phyloP scores from a whole-genome alignment of 225 moss, liverwort and hornwort species.

The Polytrichum commune region DNA sequence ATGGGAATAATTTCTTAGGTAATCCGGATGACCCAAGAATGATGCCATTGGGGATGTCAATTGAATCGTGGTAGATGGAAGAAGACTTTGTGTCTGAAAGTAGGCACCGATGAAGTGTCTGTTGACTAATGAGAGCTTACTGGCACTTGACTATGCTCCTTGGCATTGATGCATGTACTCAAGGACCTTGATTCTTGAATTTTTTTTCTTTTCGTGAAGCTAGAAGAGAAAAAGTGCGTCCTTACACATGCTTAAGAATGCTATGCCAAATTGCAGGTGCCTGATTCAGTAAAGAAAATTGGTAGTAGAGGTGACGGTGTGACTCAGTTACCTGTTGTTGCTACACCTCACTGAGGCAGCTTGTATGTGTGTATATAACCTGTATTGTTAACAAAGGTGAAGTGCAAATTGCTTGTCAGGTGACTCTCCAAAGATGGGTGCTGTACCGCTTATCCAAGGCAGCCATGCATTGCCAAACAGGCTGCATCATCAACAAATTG shows the following conservation, averaged over 20 bases:
- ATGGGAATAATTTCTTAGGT: background rate
- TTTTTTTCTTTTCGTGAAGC: too few relatives aligned
- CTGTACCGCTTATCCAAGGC: slow-evolving; percentile 22
- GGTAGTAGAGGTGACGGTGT: background rate
- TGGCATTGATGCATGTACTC: too few relatives aligned
- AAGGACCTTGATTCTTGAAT: too few relatives aligned
- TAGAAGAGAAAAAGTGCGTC: too few relatives aligned
- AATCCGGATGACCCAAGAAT: too few relatives aligned
- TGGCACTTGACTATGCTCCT: too few relatives aligned
- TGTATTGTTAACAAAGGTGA: background rate
- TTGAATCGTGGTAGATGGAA: too few relatives aligned
- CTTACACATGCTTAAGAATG: too few relatives aligned
- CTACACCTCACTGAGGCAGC: background rate
- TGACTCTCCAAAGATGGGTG: slow-evolving; percentile 27
- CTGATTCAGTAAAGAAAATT: background rate
- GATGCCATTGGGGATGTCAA: too few relatives aligned
- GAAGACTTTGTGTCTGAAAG: too few relatives aligned
- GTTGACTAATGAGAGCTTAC: too few relatives aligned
- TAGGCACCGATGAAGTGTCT: background rate
- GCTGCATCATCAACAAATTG: slow-evolving; percentile 32
- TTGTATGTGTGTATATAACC: background rate
- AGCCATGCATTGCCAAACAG: slow-evolving; percentile 32
- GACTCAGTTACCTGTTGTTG: background rate
- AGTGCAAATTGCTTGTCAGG: slow-evolving; percentile 4
- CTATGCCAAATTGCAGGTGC: background rate